Evolutionary conservation across 371 early-diverging fungal species (phyloP).

Genomic region (Mucor plumbeus): DNA sequence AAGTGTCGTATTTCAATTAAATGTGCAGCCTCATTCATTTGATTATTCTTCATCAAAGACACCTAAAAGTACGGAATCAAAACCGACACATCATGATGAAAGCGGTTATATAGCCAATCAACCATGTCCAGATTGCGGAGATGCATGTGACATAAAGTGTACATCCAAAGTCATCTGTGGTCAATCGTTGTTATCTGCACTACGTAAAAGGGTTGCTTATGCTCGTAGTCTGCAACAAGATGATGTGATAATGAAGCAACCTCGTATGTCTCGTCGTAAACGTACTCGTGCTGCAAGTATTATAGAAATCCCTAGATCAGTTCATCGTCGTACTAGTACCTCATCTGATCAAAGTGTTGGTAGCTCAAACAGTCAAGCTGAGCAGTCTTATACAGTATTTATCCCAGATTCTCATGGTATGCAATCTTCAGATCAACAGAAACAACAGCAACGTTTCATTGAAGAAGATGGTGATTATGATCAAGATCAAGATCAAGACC

Average conservation of each 20-base stretch:
- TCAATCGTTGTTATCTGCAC: constrained; percentile 25
- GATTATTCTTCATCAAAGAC: not conserved
- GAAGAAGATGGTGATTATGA: not conserved
- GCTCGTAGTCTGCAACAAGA: constrained; percentile 17
- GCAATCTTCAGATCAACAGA: not conserved
- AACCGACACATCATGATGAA: constrained; percentile 7
- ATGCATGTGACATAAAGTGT: constrained; percentile 9
- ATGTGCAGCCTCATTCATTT: not conserved
- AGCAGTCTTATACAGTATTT: not conserved
- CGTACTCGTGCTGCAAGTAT: not conserved
- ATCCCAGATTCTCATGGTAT: not conserved
- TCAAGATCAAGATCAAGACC: not conserved
- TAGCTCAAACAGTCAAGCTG: not conserved
- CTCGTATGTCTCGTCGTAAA: constrained; percentile 1
- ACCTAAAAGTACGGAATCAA: not conserved
- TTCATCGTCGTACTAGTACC: constrained; percentile 1
- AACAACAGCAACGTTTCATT: not conserved
- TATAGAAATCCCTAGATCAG: constrained; percentile 5
- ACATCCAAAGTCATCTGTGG: constrained; percentile 23
- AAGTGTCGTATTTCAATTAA: constrained; percentile 24
- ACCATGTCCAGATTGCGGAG: constrained; percentile 12
- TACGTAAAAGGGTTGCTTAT: constrained; percentile 23
- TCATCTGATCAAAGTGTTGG: constrained; percentile 6
- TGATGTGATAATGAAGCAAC: not conserved
- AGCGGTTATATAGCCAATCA: constrained; percentile 10